Evolutionary conservation across 2,329 filamentous ascomycete species (phyloP).

Genomic region (Colletotrichum sp.): DNA sequence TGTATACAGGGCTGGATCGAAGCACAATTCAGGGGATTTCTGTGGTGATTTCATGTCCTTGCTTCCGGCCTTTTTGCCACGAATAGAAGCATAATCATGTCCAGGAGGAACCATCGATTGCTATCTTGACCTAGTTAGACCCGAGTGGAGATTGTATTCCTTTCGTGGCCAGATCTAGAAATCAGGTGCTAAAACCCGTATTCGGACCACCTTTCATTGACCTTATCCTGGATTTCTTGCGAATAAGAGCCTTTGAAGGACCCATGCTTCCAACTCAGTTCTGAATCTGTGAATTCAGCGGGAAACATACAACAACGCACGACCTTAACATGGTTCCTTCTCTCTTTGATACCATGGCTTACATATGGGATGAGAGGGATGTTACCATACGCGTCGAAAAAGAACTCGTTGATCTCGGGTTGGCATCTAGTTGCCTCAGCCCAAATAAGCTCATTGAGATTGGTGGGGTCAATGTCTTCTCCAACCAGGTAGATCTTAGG

Average conservation of each 20-base stretch:
- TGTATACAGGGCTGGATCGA: too few species aligned
- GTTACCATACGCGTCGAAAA: conserved; percentile 45
- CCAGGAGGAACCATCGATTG: too few species aligned
- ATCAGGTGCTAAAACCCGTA: too few species aligned
- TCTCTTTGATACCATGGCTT: conserved; percentile 32
- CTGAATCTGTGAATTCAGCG: conserved; percentile 42
- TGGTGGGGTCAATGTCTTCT: conserved; percentile 52
- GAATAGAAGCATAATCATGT: too few species aligned
- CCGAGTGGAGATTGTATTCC: too few species aligned
- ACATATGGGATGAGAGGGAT: conserved; percentile 53
- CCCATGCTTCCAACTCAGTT: conserved; percentile 30
- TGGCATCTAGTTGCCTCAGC: conserved; percentile 52
- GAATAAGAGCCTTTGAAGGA: conserved; percentile 30
- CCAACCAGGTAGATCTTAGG: conserved; percentile 50
- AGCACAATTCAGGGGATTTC: too few species aligned
- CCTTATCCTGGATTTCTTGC: neutral
- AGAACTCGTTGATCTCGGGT: conserved; percentile 44
- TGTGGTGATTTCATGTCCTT: too few species aligned
- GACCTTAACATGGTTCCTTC: conserved; percentile 44
- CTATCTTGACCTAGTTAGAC: too few species aligned
- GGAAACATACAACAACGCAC: conserved; percentile 48
- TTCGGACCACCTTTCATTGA: too few species aligned
- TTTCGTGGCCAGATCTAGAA: too few species aligned
- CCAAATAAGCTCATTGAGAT: conserved; percentile 51
- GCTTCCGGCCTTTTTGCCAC: too few species aligned